These are phyloP conservation scores for Vanrija sp. DNA, from an alignment of 1,284 basidiomycete species.

Conservation along the genomic window DNA sequence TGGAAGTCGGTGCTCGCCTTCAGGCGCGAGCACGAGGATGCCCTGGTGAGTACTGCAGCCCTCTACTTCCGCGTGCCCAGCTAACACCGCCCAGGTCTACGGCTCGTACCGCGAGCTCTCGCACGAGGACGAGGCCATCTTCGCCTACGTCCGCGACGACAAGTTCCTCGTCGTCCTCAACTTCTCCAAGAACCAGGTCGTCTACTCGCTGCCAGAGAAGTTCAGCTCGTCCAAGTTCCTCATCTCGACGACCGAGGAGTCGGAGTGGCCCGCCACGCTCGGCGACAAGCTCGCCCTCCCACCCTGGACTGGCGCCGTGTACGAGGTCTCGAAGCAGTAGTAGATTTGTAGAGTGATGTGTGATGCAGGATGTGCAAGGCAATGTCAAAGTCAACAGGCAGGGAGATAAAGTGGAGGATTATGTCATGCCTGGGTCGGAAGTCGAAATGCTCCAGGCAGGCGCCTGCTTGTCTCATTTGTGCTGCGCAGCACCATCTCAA, in stretches of 20 bases:
- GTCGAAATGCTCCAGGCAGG: too few species aligned
- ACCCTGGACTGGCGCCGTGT: background rate
- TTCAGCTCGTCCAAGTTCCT: background rate
- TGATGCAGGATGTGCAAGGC: background rate
- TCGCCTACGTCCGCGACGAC: constrained; percentile 56
- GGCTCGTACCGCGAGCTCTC: constrained; percentile 58
- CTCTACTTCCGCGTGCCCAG: background rate
- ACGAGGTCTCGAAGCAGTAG: background rate
- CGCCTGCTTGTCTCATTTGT: too few species aligned
- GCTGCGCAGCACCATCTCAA: background rate
- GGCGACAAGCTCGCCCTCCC: background rate
- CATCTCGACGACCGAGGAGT: background rate
- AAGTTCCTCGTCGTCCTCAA: constrained; percentile 56
- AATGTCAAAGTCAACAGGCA: background rate
- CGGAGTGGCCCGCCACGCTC: background rate
- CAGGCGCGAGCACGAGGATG: constrained; percentile 58
- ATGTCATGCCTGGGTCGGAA: background rate
- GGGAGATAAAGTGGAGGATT: background rate
- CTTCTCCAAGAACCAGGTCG: constrained; percentile 39
- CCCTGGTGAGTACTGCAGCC: constrained; percentile 49
- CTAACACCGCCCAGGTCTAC: constrained; percentile 51
- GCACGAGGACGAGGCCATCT: constrained; percentile 54
- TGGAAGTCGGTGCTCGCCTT: constrained; percentile 58
- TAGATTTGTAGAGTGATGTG: background rate
- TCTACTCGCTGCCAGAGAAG: constrained; percentile 2